A percentile compares a stretch with the other conserved stretches of the same genome.
Evolutionary conservation across 106 monocot species (phyloP).

Genomic region (Phalaenopsis aphrodite): DNA sequence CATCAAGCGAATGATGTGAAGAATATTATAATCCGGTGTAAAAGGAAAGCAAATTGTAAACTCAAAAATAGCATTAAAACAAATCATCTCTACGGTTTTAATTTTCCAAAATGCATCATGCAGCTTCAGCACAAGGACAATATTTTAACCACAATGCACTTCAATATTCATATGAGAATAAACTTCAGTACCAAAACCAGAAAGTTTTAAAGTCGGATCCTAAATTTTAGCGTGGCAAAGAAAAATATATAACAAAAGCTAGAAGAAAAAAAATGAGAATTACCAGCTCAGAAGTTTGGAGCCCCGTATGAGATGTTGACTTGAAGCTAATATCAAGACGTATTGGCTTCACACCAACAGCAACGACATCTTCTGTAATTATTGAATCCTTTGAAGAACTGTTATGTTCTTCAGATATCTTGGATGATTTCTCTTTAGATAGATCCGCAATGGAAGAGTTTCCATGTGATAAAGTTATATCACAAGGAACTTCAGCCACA

Average conservation of each 20-base stretch:
- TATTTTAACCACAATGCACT: not conserved
- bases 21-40: not conserved
- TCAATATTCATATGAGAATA: not conserved
- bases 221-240: not conserved
- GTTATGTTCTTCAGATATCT: slow-evolving; percentile 18
- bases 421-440: slow-evolving; percentile 22
- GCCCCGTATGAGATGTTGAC: slow-evolving; percentile 93
- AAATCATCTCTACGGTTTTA: not conserved
- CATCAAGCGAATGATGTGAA: too few species aligned
- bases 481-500: slow-evolving; percentile 73
- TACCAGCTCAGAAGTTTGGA: slow-evolving; percentile 93
- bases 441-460: slow-evolving; percentile 26
- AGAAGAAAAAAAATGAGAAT: not conserved
- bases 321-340: slow-evolving; percentile 97
- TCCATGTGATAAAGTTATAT: slow-evolving; percentile 41
- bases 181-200: not conserved
- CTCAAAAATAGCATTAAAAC: not conserved
- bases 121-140: not conserved
- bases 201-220: not conserved
- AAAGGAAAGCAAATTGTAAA: not conserved
- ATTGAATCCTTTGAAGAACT: slow-evolving; percentile 15
- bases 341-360: slow-evolving; percentile 36
- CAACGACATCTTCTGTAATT: slow-evolving; percentile 18
- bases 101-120: not conserved
- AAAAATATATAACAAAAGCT: not conserved